Evolutionary conservation across 352 stramenopile species (phyloP).

Genomic region (Globisporangium nunn): DNA sequence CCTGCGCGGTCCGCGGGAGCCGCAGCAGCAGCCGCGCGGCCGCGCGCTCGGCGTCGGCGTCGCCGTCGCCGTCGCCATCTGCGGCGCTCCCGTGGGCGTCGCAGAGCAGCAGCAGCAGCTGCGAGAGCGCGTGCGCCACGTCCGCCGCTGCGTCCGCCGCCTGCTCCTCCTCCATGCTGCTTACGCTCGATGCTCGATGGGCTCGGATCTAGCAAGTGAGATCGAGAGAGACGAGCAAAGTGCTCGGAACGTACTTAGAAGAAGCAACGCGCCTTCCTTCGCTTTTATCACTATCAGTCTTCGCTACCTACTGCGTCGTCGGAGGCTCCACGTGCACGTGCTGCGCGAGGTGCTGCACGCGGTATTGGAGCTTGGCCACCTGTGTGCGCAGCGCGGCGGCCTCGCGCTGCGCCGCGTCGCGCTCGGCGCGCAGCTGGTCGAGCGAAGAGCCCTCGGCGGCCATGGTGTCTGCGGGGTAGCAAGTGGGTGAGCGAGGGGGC

Average conservation of each 20-base stretch:
- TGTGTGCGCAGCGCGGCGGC: slow-evolving; percentile 59
- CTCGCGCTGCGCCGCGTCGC: slow-evolving; percentile 47
- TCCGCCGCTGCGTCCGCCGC: no score
- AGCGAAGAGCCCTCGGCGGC: slow-evolving; percentile 49
- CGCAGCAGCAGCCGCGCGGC: slow-evolving; percentile 36
- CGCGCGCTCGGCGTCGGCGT: slow-evolving; percentile 11
- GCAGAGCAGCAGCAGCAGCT: slow-evolving; percentile 38
- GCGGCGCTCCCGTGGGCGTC: not conserved
- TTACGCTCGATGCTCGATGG: not conserved
- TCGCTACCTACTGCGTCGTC: not conserved
- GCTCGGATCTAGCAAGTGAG: no score
- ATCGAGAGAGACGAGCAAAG: no score
- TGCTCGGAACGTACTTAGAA: no score
- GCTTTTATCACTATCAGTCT: not conserved
- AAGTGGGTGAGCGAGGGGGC: not conserved
- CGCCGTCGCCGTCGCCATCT: not conserved
- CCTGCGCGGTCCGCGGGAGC: slow-evolving; percentile 27
- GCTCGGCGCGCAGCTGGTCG: slow-evolving; percentile 54
- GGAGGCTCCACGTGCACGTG: slow-evolving; percentile 39
- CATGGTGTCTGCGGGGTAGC: slow-evolving; percentile 43
- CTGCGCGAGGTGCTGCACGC: slow-evolving; percentile 67
- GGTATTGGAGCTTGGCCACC: slow-evolving; percentile 77
- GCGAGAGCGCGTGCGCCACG: slow-evolving; percentile 28
- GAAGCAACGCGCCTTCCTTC: not conserved
- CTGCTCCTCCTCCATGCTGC: not conserved